phyloP scores from a whole-genome alignment of 495 filamentous ascomycete species.

The Podospora tetraspora region DNA sequence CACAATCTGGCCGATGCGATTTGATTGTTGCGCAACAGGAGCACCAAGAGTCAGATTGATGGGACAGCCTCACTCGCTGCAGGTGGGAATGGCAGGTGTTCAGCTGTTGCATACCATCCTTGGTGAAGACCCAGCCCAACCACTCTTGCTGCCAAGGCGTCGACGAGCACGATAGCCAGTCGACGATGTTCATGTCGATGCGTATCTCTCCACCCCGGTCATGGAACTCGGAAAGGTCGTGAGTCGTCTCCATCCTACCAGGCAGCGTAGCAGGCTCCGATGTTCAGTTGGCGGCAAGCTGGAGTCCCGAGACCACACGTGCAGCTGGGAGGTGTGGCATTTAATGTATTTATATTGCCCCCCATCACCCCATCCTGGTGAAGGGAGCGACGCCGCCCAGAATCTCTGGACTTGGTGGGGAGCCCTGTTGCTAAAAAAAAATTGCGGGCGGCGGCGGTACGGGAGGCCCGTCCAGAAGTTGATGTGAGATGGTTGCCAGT shows the following conservation, averaged over 20 bases:
- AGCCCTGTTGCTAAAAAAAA: slow-evolving; percentile 23
- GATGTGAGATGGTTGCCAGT: slow-evolving; percentile 4
- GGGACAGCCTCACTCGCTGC: background rate
- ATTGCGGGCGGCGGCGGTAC: slow-evolving; percentile 8
- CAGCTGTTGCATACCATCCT: too few relatives aligned
- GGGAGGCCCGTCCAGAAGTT: slow-evolving; percentile 10
- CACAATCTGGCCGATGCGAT: background rate
- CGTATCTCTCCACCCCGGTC: too few relatives aligned
- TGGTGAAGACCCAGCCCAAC: too few relatives aligned
- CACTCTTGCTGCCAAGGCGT: too few relatives aligned
- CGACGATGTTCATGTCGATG: too few relatives aligned
- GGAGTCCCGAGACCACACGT: slow-evolving; percentile 27
- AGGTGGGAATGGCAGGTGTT: background rate
- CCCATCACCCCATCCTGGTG: slow-evolving; percentile 20
- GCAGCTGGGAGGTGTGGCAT: slow-evolving; percentile 22
- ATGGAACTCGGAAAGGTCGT: too few relatives aligned
- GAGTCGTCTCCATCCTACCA: too few relatives aligned
- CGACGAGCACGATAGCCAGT: too few relatives aligned
- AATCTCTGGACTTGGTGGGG: slow-evolving; percentile 5
- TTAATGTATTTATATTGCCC: slow-evolving; percentile 30
- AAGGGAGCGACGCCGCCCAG: slow-evolving; percentile 14
- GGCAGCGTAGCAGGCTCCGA: slow-evolving; percentile 19
- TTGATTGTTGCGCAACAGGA: slow-evolving; percentile 1
- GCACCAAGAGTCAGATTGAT: background rate
- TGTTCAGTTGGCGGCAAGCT: slow-evolving; percentile 23